Evolutionary conservation across 352 stramenopile genomes (phyloP), one percentile per base, ranked within the genome.

Genomic region (Peronosclerospora sorghi): DNA sequence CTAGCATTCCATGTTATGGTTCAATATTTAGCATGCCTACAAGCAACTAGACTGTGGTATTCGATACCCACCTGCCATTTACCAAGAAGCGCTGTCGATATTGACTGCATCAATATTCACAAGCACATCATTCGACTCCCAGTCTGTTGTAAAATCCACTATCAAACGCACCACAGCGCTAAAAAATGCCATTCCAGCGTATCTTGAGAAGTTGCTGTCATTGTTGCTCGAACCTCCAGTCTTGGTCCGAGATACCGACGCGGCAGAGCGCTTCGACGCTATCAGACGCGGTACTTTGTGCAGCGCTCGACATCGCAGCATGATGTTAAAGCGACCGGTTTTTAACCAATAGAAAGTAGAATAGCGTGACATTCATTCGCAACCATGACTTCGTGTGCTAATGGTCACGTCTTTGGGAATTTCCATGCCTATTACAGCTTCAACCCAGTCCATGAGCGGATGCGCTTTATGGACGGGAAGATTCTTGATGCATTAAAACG

Each of bases 361-460:
- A 5, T 34, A 13, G 28, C 9, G 21, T 6, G 21, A 26, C 21
- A 26, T 26, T 26, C 21, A 26, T 26, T 26, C 21, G 6, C 21
- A 3, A 35, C 19, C 29, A 66, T 74, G 59, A 55, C 56, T 48
- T 59, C 35, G 4, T 47, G 76, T 29, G 66, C 63, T 1, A 62
- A 84, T 41, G 79, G 75, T 36, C 73, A 89, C 26, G 61, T 86
- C 46, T 64, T 88, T 32, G 79, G 76, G 54, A 89, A 92, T 56
- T 86, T 89, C 59, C 76, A 88, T 32, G 62, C 75, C 26, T 92
- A 88, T 51, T 89, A 88, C 59, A 86, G 66, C 64, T 89, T 88
- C 53, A 89, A 88, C 29, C 72, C 74, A 9, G 79, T 69, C 27
- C 54, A 73, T 15, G 79, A 86, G 45, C 63, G 76, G 0, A 60